phyloP scores from a whole-genome alignment of 2,329 filamentous ascomycete genomes.

The Neonectria neomacrospora region DNA sequence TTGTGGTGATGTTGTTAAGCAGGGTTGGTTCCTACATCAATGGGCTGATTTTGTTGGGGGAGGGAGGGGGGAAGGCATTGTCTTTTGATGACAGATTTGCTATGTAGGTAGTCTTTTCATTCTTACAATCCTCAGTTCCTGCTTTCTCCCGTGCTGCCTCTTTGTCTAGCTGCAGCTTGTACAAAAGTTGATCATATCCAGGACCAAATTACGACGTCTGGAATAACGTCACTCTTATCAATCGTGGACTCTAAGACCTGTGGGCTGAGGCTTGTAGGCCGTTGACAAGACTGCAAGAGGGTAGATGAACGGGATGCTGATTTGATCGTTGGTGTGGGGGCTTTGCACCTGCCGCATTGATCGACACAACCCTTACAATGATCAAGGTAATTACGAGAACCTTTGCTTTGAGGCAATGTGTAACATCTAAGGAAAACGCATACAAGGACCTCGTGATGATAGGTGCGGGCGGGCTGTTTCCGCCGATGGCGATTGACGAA shows the following conservation, averaged over 20 bases:
- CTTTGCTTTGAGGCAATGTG: no score
- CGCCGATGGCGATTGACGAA: conserved; percentile 1
- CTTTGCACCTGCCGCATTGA: background rate
- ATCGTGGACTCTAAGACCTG: no score
- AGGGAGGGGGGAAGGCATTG: conserved; percentile 63
- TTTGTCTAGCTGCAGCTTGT: no score
- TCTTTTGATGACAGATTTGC: background rate
- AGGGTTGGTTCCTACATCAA: conserved; percentile 74
- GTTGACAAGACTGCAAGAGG: background rate
- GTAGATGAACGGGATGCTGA: background rate
- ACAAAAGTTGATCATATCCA: no score
- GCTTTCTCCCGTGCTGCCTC: no score
- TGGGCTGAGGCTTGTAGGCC: background rate
- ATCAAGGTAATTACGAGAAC: background rate
- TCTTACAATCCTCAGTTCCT: no score
- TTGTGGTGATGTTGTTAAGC: conserved; percentile 69
- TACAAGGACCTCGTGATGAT: background rate
- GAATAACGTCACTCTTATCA: no score
- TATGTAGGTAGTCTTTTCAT: background rate
- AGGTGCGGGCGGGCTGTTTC: background rate
- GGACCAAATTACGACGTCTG: no score
- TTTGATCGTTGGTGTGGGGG: background rate
- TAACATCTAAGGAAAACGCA: background rate
- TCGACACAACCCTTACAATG: background rate
- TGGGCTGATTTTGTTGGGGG: conserved; percentile 72